phyloP scores from a whole-genome alignment of 805 yeast genomes.

The Komagataella kurtzmanii region DNA sequence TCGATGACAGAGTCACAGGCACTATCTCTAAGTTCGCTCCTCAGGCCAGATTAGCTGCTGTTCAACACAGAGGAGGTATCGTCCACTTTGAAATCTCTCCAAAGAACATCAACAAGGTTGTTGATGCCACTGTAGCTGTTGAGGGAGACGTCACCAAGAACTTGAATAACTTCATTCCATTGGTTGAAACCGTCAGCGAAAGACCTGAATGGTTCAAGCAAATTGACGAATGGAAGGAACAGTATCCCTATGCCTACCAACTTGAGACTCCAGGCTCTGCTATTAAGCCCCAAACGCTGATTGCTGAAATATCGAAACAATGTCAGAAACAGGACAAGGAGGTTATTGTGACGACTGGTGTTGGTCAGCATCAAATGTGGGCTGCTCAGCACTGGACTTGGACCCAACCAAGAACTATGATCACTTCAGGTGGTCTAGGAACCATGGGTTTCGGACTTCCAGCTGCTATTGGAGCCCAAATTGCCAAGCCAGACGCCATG shows the following conservation, averaged over 20 bases:
- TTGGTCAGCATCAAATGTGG: constrained; percentile 99
- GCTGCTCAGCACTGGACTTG: constrained; percentile 96
- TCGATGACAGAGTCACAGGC: constrained; percentile 97
- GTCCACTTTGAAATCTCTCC: constrained; percentile 93
- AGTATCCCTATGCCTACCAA: constrained; percentile 78
- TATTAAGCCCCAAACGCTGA: constrained; percentile 89
- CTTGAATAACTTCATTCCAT: constrained; percentile 59
- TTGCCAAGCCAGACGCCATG: constrained; percentile 86
- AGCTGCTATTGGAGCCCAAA: constrained; percentile 96
- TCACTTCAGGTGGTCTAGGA: constrained; percentile 98
- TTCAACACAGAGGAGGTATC: constrained; percentile 86
- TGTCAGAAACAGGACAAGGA: constrained; percentile 52
- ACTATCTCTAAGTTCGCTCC: constrained; percentile 85
- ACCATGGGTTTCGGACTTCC: constrained; percentile 98
- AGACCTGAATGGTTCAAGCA: constrained; percentile 73
- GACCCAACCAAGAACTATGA: constrained; percentile 84
- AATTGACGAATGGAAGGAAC: constrained; percentile 69
- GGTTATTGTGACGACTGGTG: constrained; percentile 91
- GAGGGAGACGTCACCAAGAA: constrained; percentile 91
- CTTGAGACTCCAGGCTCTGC: constrained; percentile 65
- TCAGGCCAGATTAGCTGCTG: constrained; percentile 79
- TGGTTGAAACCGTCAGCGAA: constrained; percentile 37
- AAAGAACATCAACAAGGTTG: constrained; percentile 95
- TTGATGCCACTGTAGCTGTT: constrained; percentile 88
- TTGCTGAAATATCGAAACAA: constrained; percentile 64